Percentiles rank a stretch among this genome's conserved stretches.
Conservation (phyloP, 2,329 filamentous ascomycete species). For the Aureobasidium pullulans region DNA sequence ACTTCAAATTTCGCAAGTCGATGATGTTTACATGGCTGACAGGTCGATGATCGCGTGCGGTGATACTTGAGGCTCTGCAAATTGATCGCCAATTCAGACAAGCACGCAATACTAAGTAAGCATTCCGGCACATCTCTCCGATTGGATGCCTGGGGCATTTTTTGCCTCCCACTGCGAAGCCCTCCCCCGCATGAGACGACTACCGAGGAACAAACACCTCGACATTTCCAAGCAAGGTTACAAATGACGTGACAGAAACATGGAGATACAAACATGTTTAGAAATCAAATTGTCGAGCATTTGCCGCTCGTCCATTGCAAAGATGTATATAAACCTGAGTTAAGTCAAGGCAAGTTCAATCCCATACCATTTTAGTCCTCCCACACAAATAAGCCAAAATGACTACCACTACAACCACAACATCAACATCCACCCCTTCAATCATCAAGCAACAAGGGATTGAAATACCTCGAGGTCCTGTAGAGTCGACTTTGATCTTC, state of each 20-base stretch:
- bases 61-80: neutral
- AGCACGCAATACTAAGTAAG: constrained; percentile 5
- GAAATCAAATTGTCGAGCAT: neutral
- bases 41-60: neutral
- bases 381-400: neutral
- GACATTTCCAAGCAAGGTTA: neutral
- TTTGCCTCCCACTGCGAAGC: neutral
- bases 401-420: constrained; percentile 5
- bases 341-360: neutral
- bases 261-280: neutral
- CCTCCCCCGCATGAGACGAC: neutral
- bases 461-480: constrained; percentile 48
- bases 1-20: neutral
- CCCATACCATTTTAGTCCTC: neutral
- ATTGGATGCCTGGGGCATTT: neutral
- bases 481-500: constrained; percentile 59
- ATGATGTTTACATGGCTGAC: neutral
- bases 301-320: neutral
- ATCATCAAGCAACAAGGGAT: constrained; percentile 7
- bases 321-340: neutral
- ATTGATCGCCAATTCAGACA: neutral
- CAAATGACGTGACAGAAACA: neutral
- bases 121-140: neutral
- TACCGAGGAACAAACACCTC: neutral
- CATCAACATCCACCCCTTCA: neutral